Conservation (phyloP, 176 grass and related monocot species). For the Puccinellia tenuiflora region DNA sequence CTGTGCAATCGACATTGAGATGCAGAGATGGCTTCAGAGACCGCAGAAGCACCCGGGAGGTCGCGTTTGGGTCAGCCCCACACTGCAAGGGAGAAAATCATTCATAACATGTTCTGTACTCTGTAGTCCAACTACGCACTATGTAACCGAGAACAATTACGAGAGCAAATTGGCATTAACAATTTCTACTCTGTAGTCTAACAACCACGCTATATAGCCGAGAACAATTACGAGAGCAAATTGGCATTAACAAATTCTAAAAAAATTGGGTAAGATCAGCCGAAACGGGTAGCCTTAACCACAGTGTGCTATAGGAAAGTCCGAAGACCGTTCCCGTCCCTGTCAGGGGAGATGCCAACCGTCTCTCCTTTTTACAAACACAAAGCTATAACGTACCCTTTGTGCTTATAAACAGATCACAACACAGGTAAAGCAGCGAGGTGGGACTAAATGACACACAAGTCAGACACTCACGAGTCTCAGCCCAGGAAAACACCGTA, state of each 20-base stretch:
- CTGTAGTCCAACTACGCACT: too few species aligned
- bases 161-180: too few species aligned
- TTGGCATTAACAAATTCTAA: too few species aligned
- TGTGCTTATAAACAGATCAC: background rate
- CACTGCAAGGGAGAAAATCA: slow-evolving; percentile 40
- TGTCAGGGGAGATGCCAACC: slow-evolving; percentile 94
- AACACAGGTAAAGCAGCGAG: background rate
- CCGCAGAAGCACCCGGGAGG: slow-evolving; percentile 70
- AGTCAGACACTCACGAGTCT: too few species aligned
- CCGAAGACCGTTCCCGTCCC: slow-evolving; percentile 52
- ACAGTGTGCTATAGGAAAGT: slow-evolving; percentile 8
- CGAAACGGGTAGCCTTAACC: slow-evolving; percentile 43
- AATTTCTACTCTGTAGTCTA: too few species aligned
- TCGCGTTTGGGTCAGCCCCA: slow-evolving; percentile 70
- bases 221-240: too few species aligned
- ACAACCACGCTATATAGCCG: too few species aligned
- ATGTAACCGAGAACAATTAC: too few species aligned
- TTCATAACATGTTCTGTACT: too few species aligned
- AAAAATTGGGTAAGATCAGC: slow-evolving; percentile 39
- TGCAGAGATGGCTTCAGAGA: slow-evolving; percentile 87
- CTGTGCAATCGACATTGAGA: slow-evolving; percentile 77
- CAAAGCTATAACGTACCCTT: fast-evolving
- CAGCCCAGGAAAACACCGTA: background rate
- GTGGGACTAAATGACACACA: slow-evolving; percentile 60
- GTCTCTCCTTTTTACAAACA: slow-evolving; percentile 85